Evolutionary conservation across 768 basidiomycete species (phyloP).

Genomic region (Naganishia antarctica): DNA sequence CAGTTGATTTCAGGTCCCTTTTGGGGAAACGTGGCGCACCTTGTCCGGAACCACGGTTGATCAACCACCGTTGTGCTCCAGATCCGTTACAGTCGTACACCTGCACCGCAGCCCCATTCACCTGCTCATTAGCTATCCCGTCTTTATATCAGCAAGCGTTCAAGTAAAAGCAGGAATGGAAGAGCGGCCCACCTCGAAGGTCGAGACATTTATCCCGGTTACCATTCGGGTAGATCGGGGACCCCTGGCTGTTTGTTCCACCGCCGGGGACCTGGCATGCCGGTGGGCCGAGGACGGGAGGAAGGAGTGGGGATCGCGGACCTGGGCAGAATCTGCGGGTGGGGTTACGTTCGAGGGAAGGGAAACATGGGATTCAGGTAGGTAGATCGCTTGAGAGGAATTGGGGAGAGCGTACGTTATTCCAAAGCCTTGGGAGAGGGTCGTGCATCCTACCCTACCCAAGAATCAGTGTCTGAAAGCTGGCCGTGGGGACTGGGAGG

Average conservation of each 20-base stretch:
- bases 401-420: conserved; percentile 1
- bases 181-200: conserved; percentile 19
- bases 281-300: background rate
- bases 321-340: too few species aligned
- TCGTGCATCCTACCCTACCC: background rate
- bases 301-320: too few species aligned
- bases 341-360: too few species aligned
- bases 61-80: conserved; percentile 31
- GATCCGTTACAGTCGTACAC: conserved; percentile 35
- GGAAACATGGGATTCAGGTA: too few species aligned
- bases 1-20: too few species aligned
- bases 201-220: conserved; percentile 35
- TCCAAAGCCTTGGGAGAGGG: conserved; percentile 5
- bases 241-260: background rate
- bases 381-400: background rate
- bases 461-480: too few species aligned
- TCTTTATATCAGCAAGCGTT: too few species aligned
- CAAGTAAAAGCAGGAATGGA: background rate
- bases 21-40: background rate
- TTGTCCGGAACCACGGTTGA: conserved; percentile 24
- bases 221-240: conserved; percentile 34
- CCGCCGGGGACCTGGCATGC: background rate
- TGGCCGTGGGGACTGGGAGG: too few species aligned
- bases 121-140: conserved; percentile 9
- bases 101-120: conserved; percentile 28